Base-by-base conservation (phyloP, 2,329 filamentous ascomycete genomes). In the Cytospora piceae region DNA sequence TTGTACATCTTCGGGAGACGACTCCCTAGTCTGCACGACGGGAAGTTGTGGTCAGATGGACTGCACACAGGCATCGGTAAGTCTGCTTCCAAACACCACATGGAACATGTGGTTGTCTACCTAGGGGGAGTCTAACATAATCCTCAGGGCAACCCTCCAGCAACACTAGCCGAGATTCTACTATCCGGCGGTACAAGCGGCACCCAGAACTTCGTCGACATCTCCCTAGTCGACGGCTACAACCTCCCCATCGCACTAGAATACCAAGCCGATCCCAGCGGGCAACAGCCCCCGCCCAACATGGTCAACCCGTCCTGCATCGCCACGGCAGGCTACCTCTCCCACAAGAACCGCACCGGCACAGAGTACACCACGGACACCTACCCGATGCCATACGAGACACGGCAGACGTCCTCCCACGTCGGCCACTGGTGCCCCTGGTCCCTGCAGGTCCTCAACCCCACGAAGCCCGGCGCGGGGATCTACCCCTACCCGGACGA, bases 141-240 rank as follows among this genome's bases (percentile, higher is more conserved):
- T 2, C 32, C 1, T 20, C 64, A 91, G 89, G 91, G 92, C 22
- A 83, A 87, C 64, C 85, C 88, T 34, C 92, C 92, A 14, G 88
- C 88, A 17, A 94, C 91, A 1, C 83, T 96, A 15, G 91, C 90
- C 49, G 92, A 96, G 74, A 94, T 95, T 77, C 93, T 90, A 63
- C 83, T 94, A 20, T 84, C 87, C 58, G 90, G 89, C 32, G 88
- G 89, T 34, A 78, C 83, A 53, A 80, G 81, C 27, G 79, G 80
- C 58, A 77, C 74, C 66, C 89, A 93, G 73, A 90, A 88, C 12
- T 95, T 92, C 75, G 94, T 94, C 78, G 92, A 95, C 75, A 91
- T 95, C 69, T 93, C 90, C 51, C 82, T 94, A 3, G 92, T 95
- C 27, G 92, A 95, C 73, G 92, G 92, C 58, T 94, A 94, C 82